Evolutionary conservation across 176 grass and related monocot genomes (phyloP), one percentile per base, ranked within the genome.

Genomic region (Canna indica): DNA sequence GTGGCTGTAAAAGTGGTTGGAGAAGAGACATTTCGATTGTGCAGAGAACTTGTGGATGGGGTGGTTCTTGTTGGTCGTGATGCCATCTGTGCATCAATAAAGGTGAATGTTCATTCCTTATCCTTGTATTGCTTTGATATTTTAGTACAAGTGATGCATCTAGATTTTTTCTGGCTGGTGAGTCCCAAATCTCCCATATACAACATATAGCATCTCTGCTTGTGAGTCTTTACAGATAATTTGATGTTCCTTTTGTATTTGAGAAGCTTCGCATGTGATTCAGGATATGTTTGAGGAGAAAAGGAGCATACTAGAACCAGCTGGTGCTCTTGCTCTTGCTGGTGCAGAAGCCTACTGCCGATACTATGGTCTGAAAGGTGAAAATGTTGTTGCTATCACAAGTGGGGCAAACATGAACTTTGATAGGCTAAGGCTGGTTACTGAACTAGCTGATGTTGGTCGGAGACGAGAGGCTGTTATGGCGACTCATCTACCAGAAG

Each of bases 231-330:
- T n/a, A n/a, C n/a, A n/a, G n/a, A n/a, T n/a, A n/a, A n/a, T n/a
- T n/a, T n/a, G n/a, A n/a, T n/a, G n/a, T n/a, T n/a, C n/a, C n/a
- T n/a, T 18, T 26, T 72, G 8, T 7, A 33, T 65, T 45, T 33
- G 18, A 34, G 76, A 64, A 71, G 26, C 70, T 28, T 60, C 71
- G 68, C n/a, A 74, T 87, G 38, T 45, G 35, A 44, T 76, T 69
- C 77, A 99, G 94, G 82, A 93, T 87, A 99, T 99, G 94, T 99
- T 99, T 88, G 94, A 93, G 78, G 94, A 99, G 86, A 88, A 99
- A 83, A 99, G 94, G 57, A 99, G 76, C 83, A 99, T 99, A 64
- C 80, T 99, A 80, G 94, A 99, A 77, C 89, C 94, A 76, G 89
- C 94, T 26, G 94, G 94, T 83, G 94, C 89, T 64, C 83, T 99